Conservation (phyloP, 176 grass and related monocot species). For the Chrysopogon serrulatus region DNA sequence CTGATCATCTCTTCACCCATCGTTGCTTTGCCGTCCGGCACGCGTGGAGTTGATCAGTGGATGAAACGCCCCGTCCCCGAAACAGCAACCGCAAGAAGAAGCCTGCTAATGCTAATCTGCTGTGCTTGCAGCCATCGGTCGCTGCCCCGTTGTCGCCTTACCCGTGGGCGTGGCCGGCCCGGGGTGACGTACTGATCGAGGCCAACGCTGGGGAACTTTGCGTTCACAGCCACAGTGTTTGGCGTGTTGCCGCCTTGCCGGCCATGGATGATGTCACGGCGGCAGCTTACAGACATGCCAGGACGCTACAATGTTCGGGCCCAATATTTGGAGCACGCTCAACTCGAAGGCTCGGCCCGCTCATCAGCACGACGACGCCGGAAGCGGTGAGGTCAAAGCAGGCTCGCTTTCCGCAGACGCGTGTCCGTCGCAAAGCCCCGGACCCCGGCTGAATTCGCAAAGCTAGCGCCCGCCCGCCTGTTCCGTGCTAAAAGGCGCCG, state of each 20-base stretch:
- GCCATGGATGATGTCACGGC: neutral
- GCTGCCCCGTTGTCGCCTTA: neutral
- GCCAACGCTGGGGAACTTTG: neutral
- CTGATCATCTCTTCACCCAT: neutral
- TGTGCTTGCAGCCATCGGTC: neutral
- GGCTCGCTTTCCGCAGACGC: conserved; percentile 16
- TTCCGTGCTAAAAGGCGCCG: conserved; percentile 20
- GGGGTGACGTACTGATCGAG: neutral
- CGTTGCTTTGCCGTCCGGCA: neutral
- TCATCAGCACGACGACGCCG: neutral
- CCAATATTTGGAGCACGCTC: conserved; percentile 9
- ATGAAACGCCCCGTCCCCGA: neutral
- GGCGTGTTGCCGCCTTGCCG: neutral
- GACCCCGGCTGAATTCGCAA: neutral
- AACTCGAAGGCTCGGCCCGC: neutral
- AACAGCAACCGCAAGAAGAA: neutral
- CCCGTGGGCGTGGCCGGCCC: neutral
- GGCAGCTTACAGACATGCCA: neutral
- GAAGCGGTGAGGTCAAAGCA: conserved; percentile 21
- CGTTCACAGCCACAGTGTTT: neutral
- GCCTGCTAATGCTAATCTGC: neutral
- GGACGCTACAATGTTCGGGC: neutral
- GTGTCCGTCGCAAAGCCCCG: conserved; percentile 30
- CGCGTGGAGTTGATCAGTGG: neutral
- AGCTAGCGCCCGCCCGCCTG: conserved; percentile 1